These are phyloP conservation scores for Cetraspora pellucida DNA, from an alignment of 192 early-diverging fungal genomes.

Conservation along the genomic window DNA sequence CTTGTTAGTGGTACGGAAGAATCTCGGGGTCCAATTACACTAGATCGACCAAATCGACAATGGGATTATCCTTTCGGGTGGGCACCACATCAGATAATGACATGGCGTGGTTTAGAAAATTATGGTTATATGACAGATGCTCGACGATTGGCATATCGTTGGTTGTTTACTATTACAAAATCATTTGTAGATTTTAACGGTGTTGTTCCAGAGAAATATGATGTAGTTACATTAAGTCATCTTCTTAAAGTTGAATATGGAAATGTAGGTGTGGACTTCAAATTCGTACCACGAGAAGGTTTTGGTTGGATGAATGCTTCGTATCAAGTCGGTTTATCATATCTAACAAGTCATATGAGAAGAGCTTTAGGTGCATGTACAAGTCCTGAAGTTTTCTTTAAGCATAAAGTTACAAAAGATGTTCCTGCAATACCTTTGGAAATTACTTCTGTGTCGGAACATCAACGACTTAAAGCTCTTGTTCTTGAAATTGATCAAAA, in stretches of 20 bases:
- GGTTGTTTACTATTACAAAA: conserved; percentile 94
- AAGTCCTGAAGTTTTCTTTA: conserved; percentile 29
- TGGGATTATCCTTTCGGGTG: conserved; percentile 96
- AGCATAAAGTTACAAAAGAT: too few relatives aligned
- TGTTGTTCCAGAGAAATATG: conserved; percentile 97
- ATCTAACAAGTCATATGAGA: conserved; percentile 69
- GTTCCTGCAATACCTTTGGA: too few relatives aligned
- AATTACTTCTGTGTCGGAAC: too few relatives aligned
- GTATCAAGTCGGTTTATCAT: conserved; percentile 79
- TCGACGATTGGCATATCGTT: conserved; percentile 85
- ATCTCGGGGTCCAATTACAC: conserved; percentile 78
- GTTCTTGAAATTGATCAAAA: too few relatives aligned
- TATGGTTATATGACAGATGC: conserved; percentile 80
- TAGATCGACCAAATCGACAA: conserved; percentile 90
- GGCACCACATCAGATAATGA: conserved; percentile 99
- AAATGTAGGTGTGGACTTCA: conserved; percentile 93
- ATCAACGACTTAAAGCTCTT: too few relatives aligned
- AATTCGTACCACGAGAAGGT: conserved; percentile 90
- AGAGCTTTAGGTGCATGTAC: conserved; percentile 69
- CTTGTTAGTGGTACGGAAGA: conserved; percentile 90
- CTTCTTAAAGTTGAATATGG: conserved; percentile 94
- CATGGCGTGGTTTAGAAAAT: conserved; percentile 86
- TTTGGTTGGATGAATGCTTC: conserved; percentile 99
- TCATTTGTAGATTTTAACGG: conserved; percentile 97
- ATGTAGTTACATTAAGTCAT: conserved; percentile 90